A percentile compares a stretch with the other conserved stretches of the same genome.
These are phyloP conservation scores for Fraxinus greggii DNA, from an alignment of 305 asterid genomes.

Conservation along the genomic window DNA sequence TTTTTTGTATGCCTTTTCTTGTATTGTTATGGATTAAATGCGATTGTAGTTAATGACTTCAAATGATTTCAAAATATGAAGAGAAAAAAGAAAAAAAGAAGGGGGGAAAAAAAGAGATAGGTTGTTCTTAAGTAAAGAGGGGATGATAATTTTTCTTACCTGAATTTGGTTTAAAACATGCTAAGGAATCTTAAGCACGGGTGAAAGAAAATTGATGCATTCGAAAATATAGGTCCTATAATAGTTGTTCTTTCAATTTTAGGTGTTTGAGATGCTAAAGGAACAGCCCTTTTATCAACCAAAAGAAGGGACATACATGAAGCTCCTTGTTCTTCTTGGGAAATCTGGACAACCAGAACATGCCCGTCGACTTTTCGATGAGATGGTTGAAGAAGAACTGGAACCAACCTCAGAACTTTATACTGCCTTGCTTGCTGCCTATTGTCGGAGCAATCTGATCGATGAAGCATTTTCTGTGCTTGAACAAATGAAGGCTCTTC, in stretches of 20 bases:
- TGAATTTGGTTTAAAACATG: background rate
- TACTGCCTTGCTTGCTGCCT: conserved; percentile 74
- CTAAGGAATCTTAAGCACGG: background rate
- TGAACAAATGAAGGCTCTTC: conserved; percentile 58
- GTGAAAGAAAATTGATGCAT: background rate
- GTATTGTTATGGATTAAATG: background rate
- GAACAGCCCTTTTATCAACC: conserved; percentile 77
- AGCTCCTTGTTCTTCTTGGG: conserved; percentile 85
- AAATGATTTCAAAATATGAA: background rate
- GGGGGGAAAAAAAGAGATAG: too few species aligned
- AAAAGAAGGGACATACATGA: conserved; percentile 84
- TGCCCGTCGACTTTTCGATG: conserved; percentile 71
- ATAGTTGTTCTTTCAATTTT: conserved; percentile 1
- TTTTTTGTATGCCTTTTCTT: background rate
- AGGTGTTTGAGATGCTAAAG: conserved; percentile 91
- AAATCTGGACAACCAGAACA: conserved; percentile 77
- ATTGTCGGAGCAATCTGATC: conserved; percentile 67
- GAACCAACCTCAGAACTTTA: conserved; percentile 73
- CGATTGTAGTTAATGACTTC: background rate
- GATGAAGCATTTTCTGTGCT: conserved; percentile 68
- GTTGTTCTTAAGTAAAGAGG: background rate
- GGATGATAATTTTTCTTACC: background rate
- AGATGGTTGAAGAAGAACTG: conserved; percentile 73
- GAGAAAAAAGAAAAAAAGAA: background rate
- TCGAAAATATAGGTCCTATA: background rate